Conservation (phyloP, 225 moss, liverwort and hornwort genomes). For the Marchantia paleacea region DNA sequence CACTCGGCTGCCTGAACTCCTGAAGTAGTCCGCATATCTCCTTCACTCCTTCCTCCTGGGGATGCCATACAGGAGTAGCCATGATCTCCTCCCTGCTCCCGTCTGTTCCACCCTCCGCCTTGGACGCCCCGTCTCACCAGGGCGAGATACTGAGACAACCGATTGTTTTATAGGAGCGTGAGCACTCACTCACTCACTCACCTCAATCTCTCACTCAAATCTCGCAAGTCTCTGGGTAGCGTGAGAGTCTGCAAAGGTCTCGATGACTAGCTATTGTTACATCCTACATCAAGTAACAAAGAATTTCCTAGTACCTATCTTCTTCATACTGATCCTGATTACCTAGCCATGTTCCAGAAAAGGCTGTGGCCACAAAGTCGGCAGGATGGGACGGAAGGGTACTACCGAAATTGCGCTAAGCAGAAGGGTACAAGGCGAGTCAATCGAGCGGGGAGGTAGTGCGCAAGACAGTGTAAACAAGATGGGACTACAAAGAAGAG, state of each 20-base stretch:
- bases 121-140: conserved; percentile 31
- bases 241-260: conserved; percentile 7
- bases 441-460: background rate
- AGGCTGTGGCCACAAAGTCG: background rate
- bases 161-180: conserved; percentile 13
- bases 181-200: conserved; percentile 21
- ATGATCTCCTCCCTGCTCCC: conserved; percentile 38
- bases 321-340: conserved; percentile 9
- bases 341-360: conserved; percentile 17
- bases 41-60: conserved; percentile 88
- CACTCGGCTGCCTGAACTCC: conserved; percentile 90
- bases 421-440: background rate
- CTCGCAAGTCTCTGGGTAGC: background rate
- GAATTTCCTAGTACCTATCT: conserved; percentile 15
- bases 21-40: conserved; percentile 97
- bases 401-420: conserved; percentile 3
- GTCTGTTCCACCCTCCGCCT: conserved; percentile 22
- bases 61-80: conserved; percentile 83
- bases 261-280: conserved; percentile 3
- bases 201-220: conserved; percentile 8
- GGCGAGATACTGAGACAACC: conserved; percentile 30
- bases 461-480: background rate
- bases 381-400: conserved; percentile 1
- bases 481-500: conserved; percentile 14
- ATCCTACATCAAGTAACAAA: conserved; percentile 13